phyloP scores from a whole-genome alignment of 1,139 yeast species.

The Pichia sp. region DNA sequence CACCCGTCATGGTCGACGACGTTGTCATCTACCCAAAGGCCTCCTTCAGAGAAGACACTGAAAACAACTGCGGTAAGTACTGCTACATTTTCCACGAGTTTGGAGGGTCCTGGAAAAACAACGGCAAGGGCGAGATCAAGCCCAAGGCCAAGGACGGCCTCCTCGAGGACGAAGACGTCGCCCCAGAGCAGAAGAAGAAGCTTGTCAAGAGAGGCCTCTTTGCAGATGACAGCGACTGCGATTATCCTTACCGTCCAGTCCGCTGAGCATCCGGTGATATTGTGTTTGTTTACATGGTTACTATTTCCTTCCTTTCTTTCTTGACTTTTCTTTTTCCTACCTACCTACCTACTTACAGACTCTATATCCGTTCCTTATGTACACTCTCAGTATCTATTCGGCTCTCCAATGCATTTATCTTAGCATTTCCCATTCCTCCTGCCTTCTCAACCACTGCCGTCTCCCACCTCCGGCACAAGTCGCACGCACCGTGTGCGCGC shows the following conservation, averaged over 20 bases:
- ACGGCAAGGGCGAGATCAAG: conserved; percentile 32
- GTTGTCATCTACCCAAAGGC: conserved; percentile 71
- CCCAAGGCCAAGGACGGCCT: conserved; percentile 14
- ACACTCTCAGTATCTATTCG: conserved; percentile 14
- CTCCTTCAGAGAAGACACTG: conserved; percentile 32
- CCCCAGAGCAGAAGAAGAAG: background rate
- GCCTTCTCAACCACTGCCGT: background rate
- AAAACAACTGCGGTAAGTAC: conserved; percentile 32
- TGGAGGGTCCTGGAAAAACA: conserved; percentile 34
- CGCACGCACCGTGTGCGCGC: background rate
- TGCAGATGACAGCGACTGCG: conserved; percentile 12
- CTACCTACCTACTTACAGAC: background rate
- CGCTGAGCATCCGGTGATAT: background rate
- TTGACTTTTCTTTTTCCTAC: background rate
- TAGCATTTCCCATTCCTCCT: background rate
- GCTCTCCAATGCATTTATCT: background rate
- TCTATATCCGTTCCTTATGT: conserved; percentile 1
- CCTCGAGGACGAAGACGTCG: conserved; percentile 18
- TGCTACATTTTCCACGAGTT: conserved; percentile 32
- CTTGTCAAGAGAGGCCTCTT: background rate
- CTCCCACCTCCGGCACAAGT: background rate
- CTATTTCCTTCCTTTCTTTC: background rate
- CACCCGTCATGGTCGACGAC: conserved; percentile 73
- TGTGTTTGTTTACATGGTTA: background rate
- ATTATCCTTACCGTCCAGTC: conserved; percentile 2